Conservation (phyloP, 2,329 filamentous ascomycete species). For the Beauveria caledonica region DNA sequence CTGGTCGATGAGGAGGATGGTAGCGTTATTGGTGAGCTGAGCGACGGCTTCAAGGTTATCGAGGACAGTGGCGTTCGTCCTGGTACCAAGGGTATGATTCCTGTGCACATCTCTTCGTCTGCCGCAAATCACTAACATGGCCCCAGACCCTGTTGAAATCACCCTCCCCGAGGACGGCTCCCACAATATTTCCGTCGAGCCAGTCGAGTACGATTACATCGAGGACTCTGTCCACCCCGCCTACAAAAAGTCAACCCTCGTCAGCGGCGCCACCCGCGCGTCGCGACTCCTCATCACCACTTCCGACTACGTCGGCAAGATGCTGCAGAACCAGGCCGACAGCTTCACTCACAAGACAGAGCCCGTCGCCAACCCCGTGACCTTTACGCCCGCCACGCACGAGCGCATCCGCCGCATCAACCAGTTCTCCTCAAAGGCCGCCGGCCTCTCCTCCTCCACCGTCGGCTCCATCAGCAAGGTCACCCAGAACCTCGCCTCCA, state of each 20-base stretch:
- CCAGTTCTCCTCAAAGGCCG: slow-evolving; percentile 72
- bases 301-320: slow-evolving; percentile 69
- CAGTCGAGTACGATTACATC: slow-evolving; percentile 62
- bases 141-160: slow-evolving; percentile 66
- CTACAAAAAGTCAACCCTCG: slow-evolving; percentile 81
- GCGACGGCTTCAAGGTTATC: slow-evolving; percentile 70
- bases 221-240: slow-evolving; percentile 76
- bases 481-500: slow-evolving; percentile 84
- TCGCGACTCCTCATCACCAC: slow-evolving; percentile 89
- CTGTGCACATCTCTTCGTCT: not conserved
- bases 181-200: slow-evolving; percentile 56
- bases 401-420: slow-evolving; percentile 82
- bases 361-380: slow-evolving; percentile 71
- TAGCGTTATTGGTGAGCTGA: slow-evolving; percentile 85
- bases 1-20: slow-evolving; percentile 94
- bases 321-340: slow-evolving; percentile 69
- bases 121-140: not conserved
- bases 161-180: slow-evolving; percentile 60
- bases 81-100: slow-evolving; percentile 73
- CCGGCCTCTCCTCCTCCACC: slow-evolving; percentile 73
- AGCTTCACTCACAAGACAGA: slow-evolving; percentile 73
- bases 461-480: slow-evolving; percentile 75
- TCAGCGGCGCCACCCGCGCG: slow-evolving; percentile 78
- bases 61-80: slow-evolving; percentile 68
- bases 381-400: slow-evolving; percentile 80